Evolutionary conservation across 2,329 filamentous ascomycete genomes (phyloP).

Genomic region (Verticillium longisporum): DNA sequence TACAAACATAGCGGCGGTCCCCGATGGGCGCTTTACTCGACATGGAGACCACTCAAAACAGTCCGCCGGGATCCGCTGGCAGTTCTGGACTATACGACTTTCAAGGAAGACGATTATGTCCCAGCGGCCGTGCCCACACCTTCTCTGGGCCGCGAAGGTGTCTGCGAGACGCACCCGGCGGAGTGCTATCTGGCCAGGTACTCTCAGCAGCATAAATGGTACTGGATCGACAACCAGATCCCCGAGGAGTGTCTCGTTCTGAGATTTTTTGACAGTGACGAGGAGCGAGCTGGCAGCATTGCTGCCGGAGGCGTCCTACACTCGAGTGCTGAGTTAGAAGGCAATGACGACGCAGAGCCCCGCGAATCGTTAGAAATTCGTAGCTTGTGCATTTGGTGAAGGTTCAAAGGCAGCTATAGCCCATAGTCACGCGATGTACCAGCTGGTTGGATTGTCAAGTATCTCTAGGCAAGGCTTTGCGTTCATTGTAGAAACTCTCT

Average conservation of each 20-base stretch:
- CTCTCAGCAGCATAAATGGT: not conserved
- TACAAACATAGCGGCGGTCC: constrained; percentile 7
- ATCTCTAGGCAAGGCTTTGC: not conserved
- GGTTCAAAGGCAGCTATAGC: not conserved
- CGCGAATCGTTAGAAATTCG: not conserved
- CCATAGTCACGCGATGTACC: not conserved
- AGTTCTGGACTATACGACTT: not conserved
- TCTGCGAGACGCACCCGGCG: not conserved
- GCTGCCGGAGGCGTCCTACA: not conserved
- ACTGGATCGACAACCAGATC: not conserved
- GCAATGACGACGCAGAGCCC: not conserved
- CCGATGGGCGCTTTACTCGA: constrained; percentile 12
- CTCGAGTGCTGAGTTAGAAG: not conserved
- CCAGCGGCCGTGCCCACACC: not conserved
- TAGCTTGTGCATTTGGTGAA: not conserved
- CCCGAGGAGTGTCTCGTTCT: not conserved
- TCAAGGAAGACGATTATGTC: not conserved
- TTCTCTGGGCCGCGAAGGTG: not conserved
- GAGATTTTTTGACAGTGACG: not conserved
- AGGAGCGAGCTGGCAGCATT: not conserved
- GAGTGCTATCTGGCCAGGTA: not conserved
- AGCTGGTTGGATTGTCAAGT: not conserved
- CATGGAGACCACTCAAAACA: constrained; percentile 13
- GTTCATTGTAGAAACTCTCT: not conserved
- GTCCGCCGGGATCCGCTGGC: not conserved